Base-by-base conservation (phyloP, 148 eudicot genomes). In the Gaultheria prostrata region DNA sequence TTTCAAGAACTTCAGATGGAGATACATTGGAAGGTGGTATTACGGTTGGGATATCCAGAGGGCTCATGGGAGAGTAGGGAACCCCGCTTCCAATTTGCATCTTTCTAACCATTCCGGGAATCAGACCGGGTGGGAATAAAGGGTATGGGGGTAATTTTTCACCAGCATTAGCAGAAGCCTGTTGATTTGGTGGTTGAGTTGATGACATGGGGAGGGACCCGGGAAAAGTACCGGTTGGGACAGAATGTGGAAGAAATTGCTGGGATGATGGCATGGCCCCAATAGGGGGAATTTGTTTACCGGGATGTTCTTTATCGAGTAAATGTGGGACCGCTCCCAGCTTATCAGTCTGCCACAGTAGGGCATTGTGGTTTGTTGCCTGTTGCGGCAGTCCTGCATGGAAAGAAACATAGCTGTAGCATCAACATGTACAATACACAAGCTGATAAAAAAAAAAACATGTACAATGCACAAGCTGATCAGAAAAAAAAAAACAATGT, bases 41-140 rank as follows among this genome's bases (percentile, higher is more conserved):
- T 6, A 87, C 84, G 2, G 98, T 97, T 5, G 98, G 99, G 70
- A 97, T 95, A 86, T 97, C 99, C 4, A 97, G 92, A 61, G 99
- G 99, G 87, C 98, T 97, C 95, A 97, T 89, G 26, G 99, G 93
- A 75, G 99, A 97, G 88, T 97, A 97, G 20, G 99, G 99, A 12
- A 97, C 99, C 56, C 99, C 98, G 53, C 99, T 97, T 30, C 98
- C 98, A 45, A 97, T 90, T 87, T 97, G 99, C 92, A 92, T 94
- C 76, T 97, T 97, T 48, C 89, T 85, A 8, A 97, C 98, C 99
- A 97, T 94, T 82, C 99, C 97, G 0, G 99, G 99, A 49, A 97
- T 94, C 57, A 97, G 95, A 61, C 98, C 98, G 20, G 99, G 99
- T 15, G 99, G 99, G 84, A 97, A 97, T 82, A 97, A 86, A 48